These are phyloP conservation scores for Nicotiana tabacum DNA, from an alignment of 257 asterid species.

Conservation along the genomic window DNA sequence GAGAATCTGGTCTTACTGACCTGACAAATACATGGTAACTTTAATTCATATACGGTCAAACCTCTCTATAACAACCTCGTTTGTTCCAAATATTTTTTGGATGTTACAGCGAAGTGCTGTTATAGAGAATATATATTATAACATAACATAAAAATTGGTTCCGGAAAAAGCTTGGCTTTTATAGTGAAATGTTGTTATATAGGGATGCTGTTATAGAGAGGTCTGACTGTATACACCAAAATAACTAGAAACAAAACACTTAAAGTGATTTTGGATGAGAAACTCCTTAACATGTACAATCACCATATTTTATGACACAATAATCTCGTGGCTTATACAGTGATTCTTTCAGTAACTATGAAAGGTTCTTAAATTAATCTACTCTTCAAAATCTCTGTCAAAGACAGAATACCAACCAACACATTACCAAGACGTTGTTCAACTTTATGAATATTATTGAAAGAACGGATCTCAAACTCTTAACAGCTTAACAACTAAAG, in stretches of 20 bases:
- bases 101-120: too few species aligned
- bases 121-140: too few species aligned
- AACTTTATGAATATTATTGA: neutral
- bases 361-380: neutral
- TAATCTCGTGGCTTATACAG: neutral
- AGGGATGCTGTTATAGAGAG: too few species aligned
- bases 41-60: neutral
- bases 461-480: neutral
- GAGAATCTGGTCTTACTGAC: slow-evolving; percentile 31
- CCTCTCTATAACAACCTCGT: too few species aligned
- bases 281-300: neutral
- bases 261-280: neutral
- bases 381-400: neutral
- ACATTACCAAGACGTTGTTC: neutral
- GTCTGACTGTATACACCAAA: neutral
- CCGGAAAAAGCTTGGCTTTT: too few species aligned
- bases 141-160: too few species aligned
- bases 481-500: neutral
- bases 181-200: too few species aligned
- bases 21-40: slow-evolving; percentile 20
- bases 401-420: neutral
- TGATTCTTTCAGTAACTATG: neutral
- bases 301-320: neutral
- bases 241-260: neutral
- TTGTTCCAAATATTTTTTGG: too few species aligned